A percentile compares a stretch with the other conserved stretches of the same genome.
Evolutionary conservation across 2,329 filamentous ascomycete genomes (phyloP).

Genomic region (Sporothrix pseudoabietina): DNA sequence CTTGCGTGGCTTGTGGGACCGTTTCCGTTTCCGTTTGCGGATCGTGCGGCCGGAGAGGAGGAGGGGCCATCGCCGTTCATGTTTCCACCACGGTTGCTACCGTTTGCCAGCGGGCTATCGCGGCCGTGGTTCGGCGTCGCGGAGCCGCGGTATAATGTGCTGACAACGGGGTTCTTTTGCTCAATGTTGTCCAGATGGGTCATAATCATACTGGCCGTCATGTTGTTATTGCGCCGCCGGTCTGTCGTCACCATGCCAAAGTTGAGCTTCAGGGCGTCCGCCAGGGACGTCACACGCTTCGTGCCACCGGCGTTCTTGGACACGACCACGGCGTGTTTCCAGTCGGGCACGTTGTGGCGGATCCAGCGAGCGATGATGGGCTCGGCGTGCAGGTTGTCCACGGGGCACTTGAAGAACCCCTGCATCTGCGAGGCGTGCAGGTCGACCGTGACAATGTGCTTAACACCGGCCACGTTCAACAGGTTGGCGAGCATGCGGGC

Average conservation of each 20-base stretch:
- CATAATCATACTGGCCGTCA: conserved; percentile 76
- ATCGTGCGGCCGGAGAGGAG: not conserved
- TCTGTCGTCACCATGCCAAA: conserved; percentile 96
- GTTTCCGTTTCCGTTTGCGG: not conserved
- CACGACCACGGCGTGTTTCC: conserved; percentile 91
- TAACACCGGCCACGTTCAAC: conserved; percentile 87
- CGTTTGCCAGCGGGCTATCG: not conserved
- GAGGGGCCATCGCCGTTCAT: not conserved
- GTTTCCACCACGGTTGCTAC: not conserved
- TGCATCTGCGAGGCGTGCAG: conserved; percentile 99
- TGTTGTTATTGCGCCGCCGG: conserved; percentile 63
- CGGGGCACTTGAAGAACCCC: conserved; percentile 96
- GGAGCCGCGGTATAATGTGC: conserved; percentile 21
- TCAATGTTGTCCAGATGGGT: conserved; percentile 65
- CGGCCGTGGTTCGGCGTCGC: not conserved
- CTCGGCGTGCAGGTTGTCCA: conserved; percentile 96
- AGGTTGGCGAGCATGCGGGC: conserved; percentile 97
- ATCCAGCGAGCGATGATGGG: conserved; percentile 96
- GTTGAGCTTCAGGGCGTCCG: conserved; percentile 93
- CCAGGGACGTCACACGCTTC: conserved; percentile 93
- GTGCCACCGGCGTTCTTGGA: conserved; percentile 98
- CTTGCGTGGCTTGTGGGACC: not conserved
- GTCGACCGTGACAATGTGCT: conserved; percentile 97
- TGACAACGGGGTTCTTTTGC: conserved; percentile 36
- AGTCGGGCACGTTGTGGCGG: conserved; percentile 79